Evolutionary conservation across 169 alveolate species (phyloP).

Genomic region (Plasmodium chabaudi): DNA sequence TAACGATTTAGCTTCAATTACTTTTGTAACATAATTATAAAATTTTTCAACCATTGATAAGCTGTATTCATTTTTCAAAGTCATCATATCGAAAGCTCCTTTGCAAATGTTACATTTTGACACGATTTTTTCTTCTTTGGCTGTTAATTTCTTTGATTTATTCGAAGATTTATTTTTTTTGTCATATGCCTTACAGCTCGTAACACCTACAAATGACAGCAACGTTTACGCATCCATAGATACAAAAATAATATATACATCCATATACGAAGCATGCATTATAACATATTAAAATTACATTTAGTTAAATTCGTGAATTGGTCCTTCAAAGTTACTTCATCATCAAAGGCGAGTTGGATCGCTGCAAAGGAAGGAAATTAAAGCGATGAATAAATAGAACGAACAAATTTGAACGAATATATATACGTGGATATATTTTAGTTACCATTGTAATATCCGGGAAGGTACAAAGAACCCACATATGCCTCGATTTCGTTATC

Average conservation of each 20-base stretch:
- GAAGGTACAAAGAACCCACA: conserved; percentile 40
- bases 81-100: conserved; percentile 41
- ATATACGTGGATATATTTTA: neutral
- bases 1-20: conserved; percentile 4
- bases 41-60: conserved; percentile 47
- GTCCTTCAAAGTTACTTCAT: conserved; percentile 1
- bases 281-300: conserved; percentile 11
- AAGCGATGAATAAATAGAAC: neutral
- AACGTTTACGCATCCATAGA: too few relatives aligned
- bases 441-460: conserved; percentile 58
- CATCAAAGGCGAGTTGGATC: conserved; percentile 26
- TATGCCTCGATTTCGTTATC: conserved; percentile 47
- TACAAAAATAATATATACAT: too few relatives aligned
- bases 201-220: conserved; percentile 15
- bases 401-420: neutral
- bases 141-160: neutral
- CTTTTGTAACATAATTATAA: conserved; percentile 15
- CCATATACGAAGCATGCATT: neutral
- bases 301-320: conserved; percentile 7
- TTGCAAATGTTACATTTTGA: conserved; percentile 40
- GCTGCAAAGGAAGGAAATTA: conserved; percentile 15
- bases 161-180: neutral
- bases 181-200: conserved; percentile 3
- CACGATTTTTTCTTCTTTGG: neutral
- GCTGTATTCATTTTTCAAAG: conserved; percentile 5